Conservation (phyloP, 2,329 filamentous ascomycete species). For the Torrubiella hemipterigena region DNA sequence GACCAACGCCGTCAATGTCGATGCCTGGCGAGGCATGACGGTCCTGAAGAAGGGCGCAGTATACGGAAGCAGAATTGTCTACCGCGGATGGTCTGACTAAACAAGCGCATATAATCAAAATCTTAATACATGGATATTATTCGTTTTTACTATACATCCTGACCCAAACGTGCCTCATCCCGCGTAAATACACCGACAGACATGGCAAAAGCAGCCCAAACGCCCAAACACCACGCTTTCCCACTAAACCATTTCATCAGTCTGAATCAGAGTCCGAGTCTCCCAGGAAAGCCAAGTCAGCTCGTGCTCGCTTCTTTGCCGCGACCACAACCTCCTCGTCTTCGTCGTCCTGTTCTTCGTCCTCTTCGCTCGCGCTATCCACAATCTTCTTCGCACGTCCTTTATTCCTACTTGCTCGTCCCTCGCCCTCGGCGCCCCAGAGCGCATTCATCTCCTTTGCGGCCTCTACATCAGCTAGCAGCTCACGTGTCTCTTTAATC, state of each 20-base stretch:
- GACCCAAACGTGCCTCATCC: no score
- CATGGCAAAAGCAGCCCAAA: background rate
- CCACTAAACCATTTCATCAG: constrained; percentile 10
- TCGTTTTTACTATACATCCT: no score
- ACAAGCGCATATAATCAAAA: background rate
- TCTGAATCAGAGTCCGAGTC: constrained; percentile 60
- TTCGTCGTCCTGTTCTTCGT: constrained; percentile 15
- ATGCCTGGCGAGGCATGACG: constrained; percentile 68
- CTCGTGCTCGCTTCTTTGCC: constrained; percentile 33
- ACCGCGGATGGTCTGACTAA: constrained; percentile 69
- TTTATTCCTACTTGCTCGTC: constrained; percentile 28
- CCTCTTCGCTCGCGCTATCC: constrained; percentile 18
- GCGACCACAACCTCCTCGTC: constrained; percentile 23
- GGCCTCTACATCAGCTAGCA: constrained; percentile 71
- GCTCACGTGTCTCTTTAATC: constrained; percentile 79
- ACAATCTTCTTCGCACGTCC: constrained; percentile 14
- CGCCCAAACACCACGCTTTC: constrained; percentile 2
- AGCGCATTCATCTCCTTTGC: constrained; percentile 69
- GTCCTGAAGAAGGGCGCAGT: constrained; percentile 73
- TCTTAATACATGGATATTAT: background rate
- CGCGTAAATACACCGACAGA: no score
- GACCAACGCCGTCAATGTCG: constrained; percentile 76
- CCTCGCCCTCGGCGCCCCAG: constrained; percentile 52
- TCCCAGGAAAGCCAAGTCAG: constrained; percentile 53
- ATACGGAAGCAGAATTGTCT: constrained; percentile 73